phyloP scores from a whole-genome alignment of 208 protist species.

The Trypanosoma theileri region DNA sequence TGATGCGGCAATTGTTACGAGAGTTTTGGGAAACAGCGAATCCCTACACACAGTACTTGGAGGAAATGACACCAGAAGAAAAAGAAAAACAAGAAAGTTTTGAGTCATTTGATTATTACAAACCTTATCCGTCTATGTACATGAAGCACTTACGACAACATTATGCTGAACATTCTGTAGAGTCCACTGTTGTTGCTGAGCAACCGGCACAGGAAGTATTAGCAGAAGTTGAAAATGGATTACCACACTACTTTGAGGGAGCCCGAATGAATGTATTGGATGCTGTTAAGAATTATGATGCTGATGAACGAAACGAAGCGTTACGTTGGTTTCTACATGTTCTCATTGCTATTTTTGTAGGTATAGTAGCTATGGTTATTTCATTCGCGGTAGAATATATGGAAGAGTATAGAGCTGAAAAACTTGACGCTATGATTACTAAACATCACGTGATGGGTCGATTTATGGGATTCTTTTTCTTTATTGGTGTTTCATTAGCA shows the following conservation, averaged over 20 bases:
- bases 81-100: slow-evolving; percentile 64
- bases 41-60: slow-evolving; percentile 49
- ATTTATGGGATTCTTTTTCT: slow-evolving; percentile 47
- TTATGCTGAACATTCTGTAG: slow-evolving; percentile 1
- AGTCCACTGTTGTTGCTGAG: background rate
- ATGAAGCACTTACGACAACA: slow-evolving; percentile 64
- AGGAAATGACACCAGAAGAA: slow-evolving; percentile 45
- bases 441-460: slow-evolving; percentile 31
- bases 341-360: slow-evolving; percentile 80
- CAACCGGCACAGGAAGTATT: background rate
- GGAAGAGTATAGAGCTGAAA: slow-evolving; percentile 48
- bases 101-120: slow-evolving; percentile 87
- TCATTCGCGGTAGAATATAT: slow-evolving; percentile 68
- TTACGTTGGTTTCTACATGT: slow-evolving; percentile 87
- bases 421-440: slow-evolving; percentile 46
- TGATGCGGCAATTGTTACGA: slow-evolving; percentile 26
- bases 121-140: slow-evolving; percentile 81
- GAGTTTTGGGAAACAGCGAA: slow-evolving; percentile 66
- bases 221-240: background rate
- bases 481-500: slow-evolving; percentile 41
- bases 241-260: background rate
- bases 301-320: slow-evolving; percentile 50
- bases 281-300: slow-evolving; percentile 38
- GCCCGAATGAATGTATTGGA: slow-evolving; percentile 11
- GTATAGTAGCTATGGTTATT: slow-evolving; percentile 67